phyloP scores from a whole-genome alignment of 768 basidiomycete species.

The Pulveroboletus sp. region DNA sequence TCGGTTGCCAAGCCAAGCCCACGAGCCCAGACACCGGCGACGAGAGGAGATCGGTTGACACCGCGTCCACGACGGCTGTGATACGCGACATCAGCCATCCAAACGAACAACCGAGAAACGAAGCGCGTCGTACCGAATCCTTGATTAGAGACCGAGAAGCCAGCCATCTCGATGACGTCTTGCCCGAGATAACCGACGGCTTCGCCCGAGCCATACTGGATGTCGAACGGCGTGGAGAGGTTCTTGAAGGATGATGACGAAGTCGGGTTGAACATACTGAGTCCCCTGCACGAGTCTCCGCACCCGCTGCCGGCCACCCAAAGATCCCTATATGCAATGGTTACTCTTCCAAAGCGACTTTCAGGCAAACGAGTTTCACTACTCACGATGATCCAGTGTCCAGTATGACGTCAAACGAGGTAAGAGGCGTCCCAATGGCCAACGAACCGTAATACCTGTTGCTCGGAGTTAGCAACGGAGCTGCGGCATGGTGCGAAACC shows the following conservation, averaged over 20 bases:
- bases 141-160: conserved; percentile 47
- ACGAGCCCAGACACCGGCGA: conserved; percentile 50
- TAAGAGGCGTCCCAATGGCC: conserved; percentile 44
- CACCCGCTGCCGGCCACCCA: conserved; percentile 45
- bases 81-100: background rate
- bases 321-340: conserved; percentile 38
- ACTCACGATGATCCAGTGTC: conserved; percentile 47
- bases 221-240: conserved; percentile 34
- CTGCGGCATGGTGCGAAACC: background rate
- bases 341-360: background rate
- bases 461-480: background rate
- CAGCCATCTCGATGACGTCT: conserved; percentile 50
- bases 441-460: conserved; percentile 37
- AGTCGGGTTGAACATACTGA: conserved; percentile 31
- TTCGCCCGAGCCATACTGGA: conserved; percentile 46
- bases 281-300: conserved; percentile 27
- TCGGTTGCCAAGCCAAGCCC: conserved; percentile 46
- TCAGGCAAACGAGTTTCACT: background rate
- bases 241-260: conserved; percentile 38
- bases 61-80: conserved; percentile 37
- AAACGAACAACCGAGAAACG: background rate
- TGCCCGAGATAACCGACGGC: conserved; percentile 43
- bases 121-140: conserved; percentile 33
- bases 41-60: conserved; percentile 37
- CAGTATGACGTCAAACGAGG: conserved; percentile 45